Evolutionary conservation across 306 rosid genomes (phyloP).

Genomic region (Abrus precatorius): DNA sequence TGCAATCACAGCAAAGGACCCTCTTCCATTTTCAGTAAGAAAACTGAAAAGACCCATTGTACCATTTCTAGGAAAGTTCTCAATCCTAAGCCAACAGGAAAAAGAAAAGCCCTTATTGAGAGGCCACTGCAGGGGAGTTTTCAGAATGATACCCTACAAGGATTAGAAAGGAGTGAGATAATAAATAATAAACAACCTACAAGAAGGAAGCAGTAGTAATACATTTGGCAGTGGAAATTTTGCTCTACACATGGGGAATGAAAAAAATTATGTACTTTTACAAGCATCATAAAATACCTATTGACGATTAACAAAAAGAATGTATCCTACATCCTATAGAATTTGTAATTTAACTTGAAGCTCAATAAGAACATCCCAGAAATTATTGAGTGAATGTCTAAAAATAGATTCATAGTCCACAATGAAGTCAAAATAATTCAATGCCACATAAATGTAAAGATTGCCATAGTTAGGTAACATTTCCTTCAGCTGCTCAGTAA

Average conservation of each 20-base stretch:
- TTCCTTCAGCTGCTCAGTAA: conserved; percentile 8
- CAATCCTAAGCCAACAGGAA: conserved; percentile 97
- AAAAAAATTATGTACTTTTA: not conserved
- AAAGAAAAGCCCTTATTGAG: conserved; percentile 89
- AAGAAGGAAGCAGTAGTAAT: conserved; percentile 28
- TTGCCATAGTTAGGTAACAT: conserved; percentile 23
- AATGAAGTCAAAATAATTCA: conserved; percentile 7
- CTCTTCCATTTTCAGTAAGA: conserved; percentile 92
- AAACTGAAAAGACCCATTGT: conserved; percentile 94
- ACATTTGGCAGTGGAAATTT: conserved; percentile 30
- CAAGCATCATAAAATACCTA: conserved; percentile 32
- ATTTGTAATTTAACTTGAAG: conserved; percentile 24
- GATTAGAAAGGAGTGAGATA: conserved; percentile 49
- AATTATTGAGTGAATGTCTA: not conserved
- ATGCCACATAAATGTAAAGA: conserved; percentile 14
- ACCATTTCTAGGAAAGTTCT: conserved; percentile 89
- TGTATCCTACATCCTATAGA: conserved; percentile 1
- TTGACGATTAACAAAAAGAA: conserved; percentile 14
- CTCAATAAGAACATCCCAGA: conserved; percentile 23
- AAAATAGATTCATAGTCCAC: not conserved
- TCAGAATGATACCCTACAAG: conserved; percentile 83
- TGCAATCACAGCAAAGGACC: conserved; percentile 82
- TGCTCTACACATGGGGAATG: conserved; percentile 27
- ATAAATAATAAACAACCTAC: conserved; percentile 27
- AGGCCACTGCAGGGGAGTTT: conserved; percentile 96